These are phyloP conservation scores for Metschnikowia gelsemii DNA, from an alignment of 805 yeast species.

Conservation along the genomic window DNA sequence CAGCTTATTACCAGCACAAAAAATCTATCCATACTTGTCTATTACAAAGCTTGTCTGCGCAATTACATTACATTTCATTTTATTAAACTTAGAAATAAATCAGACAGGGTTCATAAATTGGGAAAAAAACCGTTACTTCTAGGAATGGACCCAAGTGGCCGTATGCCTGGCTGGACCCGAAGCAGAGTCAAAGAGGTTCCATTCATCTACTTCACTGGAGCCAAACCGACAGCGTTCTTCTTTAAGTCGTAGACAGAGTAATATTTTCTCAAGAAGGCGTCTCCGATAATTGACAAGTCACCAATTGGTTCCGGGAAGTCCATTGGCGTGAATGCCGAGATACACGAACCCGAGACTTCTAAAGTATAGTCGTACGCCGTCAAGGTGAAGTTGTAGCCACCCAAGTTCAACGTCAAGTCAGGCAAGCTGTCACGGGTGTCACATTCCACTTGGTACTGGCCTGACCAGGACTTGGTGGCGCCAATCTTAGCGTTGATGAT, in stretches of 20 bases:
- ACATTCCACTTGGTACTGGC: slow-evolving; percentile 95
- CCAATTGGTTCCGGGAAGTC: slow-evolving; percentile 97
- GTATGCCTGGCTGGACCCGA: not conserved
- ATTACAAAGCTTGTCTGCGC: too few species aligned
- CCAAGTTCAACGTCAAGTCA: slow-evolving; percentile 85
- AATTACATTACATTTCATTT: too few species aligned
- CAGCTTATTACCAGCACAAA: too few species aligned
- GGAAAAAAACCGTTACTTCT: too few species aligned
- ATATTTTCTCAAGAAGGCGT: slow-evolving; percentile 92
- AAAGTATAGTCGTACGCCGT: slow-evolving; percentile 88
- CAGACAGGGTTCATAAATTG: too few species aligned
- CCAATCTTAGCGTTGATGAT: slow-evolving; percentile 94
- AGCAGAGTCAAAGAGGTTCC: too few species aligned
- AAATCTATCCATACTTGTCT: too few species aligned
- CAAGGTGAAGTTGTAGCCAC: slow-evolving; percentile 89
- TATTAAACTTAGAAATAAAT: too few species aligned
- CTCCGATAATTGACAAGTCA: slow-evolving; percentile 94
- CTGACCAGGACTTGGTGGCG: slow-evolving; percentile 95
- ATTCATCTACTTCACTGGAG: slow-evolving; percentile 50
- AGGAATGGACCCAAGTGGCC: too few species aligned
- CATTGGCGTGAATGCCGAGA: slow-evolving; percentile 95
- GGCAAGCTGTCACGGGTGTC: slow-evolving; percentile 80
- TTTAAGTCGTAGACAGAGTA: slow-evolving; percentile 93
- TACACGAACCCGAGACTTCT: slow-evolving; percentile 93
- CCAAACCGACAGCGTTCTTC: slow-evolving; percentile 92